Base-by-base conservation (phyloP, 2,329 filamentous ascomycete species). In the Colletotrichum navitas region DNA sequence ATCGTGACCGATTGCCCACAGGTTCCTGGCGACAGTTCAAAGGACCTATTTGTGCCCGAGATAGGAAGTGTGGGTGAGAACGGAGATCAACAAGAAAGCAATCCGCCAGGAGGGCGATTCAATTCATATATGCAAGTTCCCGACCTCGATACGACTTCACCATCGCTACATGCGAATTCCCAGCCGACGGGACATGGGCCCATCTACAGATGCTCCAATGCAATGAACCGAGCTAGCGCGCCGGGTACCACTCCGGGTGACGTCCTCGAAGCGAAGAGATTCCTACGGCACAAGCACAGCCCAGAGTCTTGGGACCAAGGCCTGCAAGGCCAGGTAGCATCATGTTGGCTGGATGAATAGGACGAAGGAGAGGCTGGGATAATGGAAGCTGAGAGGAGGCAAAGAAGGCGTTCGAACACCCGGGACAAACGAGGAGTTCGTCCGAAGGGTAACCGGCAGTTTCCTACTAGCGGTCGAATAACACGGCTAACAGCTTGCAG, bases 91-190 rank as follows among this genome's bases (percentile, higher is more conserved):
- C 39, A 34, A 10, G 6, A 24, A 7, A 36, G 24, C 43, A 52
- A 10, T n/a, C 29, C 47, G 32, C 29, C 36, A 29, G 34, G 66
- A 72, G 67, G 60, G 39, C 65, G 36, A 41, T 41, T 39, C 56
- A 71, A 49, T 59, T 71, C 61, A 70, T 70, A 71, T 72, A 71
- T 72, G 70, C 67, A 72, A 72, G 70, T 36, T 62, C 66, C 61
- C 39, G 26, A 14, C 36, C 41, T 29, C 56, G 36, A 66, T 62
- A 55, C 52, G 54, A 71, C 62, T 39, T 34, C 24, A 26, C 29
- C 60, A 63, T 63, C 21, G 24, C 55, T 52, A 71, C 61, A 21
- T 67, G 56, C 70, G 62, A 71, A 10, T 24, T 63, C 62, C 14
- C 26, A 66, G 34, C 55, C 61, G 62, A 52, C 45, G 32, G 36